These are phyloP conservation scores for Plasmodium berghei DNA, from an alignment of 169 alveolate species.

Conservation along the genomic window DNA sequence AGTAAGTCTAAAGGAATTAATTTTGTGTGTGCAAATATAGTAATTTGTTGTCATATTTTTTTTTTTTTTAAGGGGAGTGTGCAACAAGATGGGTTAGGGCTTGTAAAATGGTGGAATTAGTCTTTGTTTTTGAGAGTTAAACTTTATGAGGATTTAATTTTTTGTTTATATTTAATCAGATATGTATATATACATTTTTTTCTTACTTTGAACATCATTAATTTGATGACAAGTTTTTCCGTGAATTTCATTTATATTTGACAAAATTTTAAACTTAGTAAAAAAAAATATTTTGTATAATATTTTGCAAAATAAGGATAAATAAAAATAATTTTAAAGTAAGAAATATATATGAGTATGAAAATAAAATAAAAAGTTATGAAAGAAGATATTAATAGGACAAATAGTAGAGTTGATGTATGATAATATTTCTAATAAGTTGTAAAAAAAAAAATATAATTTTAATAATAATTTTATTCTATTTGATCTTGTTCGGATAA, in stretches of 20 bases:
- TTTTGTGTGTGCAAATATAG: background rate
- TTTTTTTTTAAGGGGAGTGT: conserved; percentile 54
- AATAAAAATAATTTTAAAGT: no score
- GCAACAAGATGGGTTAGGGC: conserved; percentile 70
- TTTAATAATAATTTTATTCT: conserved; percentile 9
- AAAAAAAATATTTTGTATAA: no score
- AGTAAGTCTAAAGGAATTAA: conserved; percentile 13
- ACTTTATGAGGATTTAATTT: background rate
- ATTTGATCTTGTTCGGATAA: conserved; percentile 49
- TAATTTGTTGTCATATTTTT: background rate
- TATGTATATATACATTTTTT: background rate
- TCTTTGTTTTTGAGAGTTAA: background rate
- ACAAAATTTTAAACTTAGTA: no score
- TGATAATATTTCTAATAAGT: background rate
- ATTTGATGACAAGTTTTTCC: no score
- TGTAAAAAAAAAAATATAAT: background rate
- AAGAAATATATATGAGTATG: no score
- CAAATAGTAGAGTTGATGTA: background rate
- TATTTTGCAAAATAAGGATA: no score
- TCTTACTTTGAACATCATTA: no score
- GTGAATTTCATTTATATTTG: no score
- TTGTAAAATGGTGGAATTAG: conserved; percentile 68
- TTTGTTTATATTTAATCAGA: conserved; percentile 4
- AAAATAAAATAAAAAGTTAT: background rate
- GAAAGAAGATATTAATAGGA: background rate